Conservation (phyloP, 768 basidiomycete species). For the Coprinellus aureogranulatus region DNA sequence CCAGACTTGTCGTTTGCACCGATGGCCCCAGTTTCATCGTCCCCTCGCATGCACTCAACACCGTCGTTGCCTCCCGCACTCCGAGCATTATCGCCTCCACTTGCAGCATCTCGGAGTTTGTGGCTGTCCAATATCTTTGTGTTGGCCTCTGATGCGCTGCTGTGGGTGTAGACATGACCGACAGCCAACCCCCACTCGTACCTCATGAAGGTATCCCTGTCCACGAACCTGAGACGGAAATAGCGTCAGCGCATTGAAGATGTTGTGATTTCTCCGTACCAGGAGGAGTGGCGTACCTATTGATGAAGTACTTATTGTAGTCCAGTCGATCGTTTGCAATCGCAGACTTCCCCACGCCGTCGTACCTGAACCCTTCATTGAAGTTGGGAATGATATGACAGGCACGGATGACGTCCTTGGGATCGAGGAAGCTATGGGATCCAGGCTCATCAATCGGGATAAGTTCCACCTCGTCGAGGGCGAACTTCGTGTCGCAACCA, state of each 20-base stretch:
- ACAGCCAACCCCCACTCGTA: not conserved
- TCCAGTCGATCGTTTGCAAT: not conserved
- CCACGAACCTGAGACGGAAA: not conserved
- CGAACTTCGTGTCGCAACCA: too few relatives aligned
- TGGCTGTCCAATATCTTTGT: too few relatives aligned
- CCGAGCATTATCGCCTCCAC: too few relatives aligned
- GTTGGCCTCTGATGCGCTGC: too few relatives aligned
- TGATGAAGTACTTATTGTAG: not conserved
- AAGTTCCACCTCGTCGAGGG: not conserved
- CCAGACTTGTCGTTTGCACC: too few relatives aligned
- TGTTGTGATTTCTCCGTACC: too few relatives aligned
- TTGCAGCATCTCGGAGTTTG: too few relatives aligned
- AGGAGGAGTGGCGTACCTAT: not conserved
- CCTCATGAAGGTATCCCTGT: slow-evolving; percentile 1
- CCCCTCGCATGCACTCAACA: too few relatives aligned
- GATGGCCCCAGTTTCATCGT: too few relatives aligned
- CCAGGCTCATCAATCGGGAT: not conserved
- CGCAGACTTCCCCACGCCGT: not conserved
- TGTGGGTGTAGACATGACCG: not conserved
- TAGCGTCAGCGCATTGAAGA: too few relatives aligned
- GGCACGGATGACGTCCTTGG: not conserved
- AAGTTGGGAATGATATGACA: not conserved
- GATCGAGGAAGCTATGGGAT: not conserved
- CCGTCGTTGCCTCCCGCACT: too few relatives aligned
- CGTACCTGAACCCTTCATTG: not conserved